These are phyloP conservation scores for Phytophthora capsici DNA, from an alignment of 352 stramenopile species.

Conservation along the genomic window DNA sequence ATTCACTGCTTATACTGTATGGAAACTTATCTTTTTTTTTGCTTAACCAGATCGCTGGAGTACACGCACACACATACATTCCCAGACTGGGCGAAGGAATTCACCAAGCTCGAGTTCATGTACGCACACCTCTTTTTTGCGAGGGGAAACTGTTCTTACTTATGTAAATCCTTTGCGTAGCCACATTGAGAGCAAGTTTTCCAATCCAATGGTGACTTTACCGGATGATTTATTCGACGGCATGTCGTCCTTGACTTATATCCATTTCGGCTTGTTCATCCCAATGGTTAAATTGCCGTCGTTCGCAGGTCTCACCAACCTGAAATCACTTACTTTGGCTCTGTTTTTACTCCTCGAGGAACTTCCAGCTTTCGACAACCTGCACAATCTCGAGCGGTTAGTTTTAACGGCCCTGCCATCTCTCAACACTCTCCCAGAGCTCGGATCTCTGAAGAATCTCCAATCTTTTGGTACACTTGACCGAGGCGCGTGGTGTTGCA, in stretches of 20 bases:
- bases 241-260: slow-evolving; percentile 39
- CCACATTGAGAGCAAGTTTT: slow-evolving; percentile 10
- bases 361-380: slow-evolving; percentile 21
- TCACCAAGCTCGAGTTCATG: slow-evolving; percentile 41
- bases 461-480: slow-evolving; percentile 8
- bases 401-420: slow-evolving; percentile 6
- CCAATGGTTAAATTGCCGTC: slow-evolving; percentile 16
- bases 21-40: not conserved
- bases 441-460: slow-evolving; percentile 16
- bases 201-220: not conserved
- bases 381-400: slow-evolving; percentile 28
- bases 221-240: slow-evolving; percentile 30
- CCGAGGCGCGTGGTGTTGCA: slow-evolving; percentile 29
- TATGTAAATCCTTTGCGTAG: slow-evolving; percentile 23
- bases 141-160: not conserved
- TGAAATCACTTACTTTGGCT: slow-evolving; percentile 33
- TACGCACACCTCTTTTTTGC: slow-evolving; percentile 8
- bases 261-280: slow-evolving; percentile 25
- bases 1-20: not conserved
- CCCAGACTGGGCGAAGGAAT: slow-evolving; percentile 27
- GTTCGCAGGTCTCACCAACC: slow-evolving; percentile 28
- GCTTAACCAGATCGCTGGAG: slow-evolving; percentile 1
- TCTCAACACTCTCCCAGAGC: slow-evolving; percentile 10
- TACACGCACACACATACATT: slow-evolving; percentile 32
- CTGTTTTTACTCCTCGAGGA: slow-evolving; percentile 9